Percentiles rank a stretch among this genome's conserved stretches.
Conservation (phyloP, 148 eudicot species). For the Rhododendron simsii region DNA sequence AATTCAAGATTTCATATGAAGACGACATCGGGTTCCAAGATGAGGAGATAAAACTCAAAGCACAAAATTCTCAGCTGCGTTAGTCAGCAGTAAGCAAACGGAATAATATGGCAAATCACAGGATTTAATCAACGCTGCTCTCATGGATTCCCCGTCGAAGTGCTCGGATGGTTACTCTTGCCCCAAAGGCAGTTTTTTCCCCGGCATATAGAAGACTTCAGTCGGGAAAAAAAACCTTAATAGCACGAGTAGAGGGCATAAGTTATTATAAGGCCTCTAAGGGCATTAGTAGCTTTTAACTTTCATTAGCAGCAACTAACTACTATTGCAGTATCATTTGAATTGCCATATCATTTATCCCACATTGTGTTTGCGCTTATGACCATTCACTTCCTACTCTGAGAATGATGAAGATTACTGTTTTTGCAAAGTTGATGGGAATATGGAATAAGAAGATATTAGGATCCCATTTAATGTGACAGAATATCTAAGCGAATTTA, state of each 20-base stretch:
- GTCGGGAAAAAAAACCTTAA: neutral
- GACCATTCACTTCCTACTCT: neutral
- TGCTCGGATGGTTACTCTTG: neutral
- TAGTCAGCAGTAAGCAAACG: neutral
- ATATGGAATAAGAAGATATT: neutral
- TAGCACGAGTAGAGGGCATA: neutral
- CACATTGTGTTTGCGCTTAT: neutral
- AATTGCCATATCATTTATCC: neutral
- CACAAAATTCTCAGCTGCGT: neutral
- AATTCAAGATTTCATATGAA: neutral
- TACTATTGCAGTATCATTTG: neutral
- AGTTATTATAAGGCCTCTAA: neutral
- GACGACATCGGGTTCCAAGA: neutral
- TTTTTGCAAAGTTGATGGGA: constrained; percentile 6
- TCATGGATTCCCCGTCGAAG: neutral
- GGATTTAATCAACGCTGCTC: neutral
- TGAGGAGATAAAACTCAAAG: neutral
- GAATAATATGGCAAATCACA: neutral
- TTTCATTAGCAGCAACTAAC: neutral
- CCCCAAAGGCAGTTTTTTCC: neutral
- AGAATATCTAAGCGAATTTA: constrained; percentile 22
- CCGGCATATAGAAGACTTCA: neutral
- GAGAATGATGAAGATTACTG: neutral
- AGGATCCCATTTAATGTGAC: neutral
- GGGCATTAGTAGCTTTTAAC: neutral